Evolutionary conservation across 164 flowering plant species (phyloP).

Genomic region (Umbilicus rupestris): DNA sequence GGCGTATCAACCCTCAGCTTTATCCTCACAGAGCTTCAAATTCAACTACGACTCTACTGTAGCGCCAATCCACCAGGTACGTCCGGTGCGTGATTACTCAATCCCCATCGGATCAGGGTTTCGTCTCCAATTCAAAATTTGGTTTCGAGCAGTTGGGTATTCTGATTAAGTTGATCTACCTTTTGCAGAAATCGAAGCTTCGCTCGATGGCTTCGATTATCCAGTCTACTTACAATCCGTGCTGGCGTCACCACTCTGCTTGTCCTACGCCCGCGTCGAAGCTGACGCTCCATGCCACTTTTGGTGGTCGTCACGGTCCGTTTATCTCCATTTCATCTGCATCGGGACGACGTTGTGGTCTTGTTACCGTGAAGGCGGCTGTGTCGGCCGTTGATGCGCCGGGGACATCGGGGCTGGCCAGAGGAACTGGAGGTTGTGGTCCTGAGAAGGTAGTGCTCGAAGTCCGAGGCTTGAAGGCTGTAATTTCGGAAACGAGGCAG

Average conservation of each 20-base stretch:
- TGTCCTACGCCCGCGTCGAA: neutral
- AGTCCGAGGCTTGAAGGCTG: constrained; percentile 71
- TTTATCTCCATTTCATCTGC: neutral
- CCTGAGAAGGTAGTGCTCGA: constrained; percentile 26
- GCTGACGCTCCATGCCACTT: neutral
- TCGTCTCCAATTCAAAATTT: too few relatives aligned
- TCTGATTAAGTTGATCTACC: too few relatives aligned
- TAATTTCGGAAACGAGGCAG: constrained; percentile 47
- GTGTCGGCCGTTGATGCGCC: neutral
- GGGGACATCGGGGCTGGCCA: neutral
- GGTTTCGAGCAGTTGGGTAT: too few relatives aligned
- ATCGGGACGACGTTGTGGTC: neutral
- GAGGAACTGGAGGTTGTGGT: neutral
- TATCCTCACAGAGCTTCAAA: too few relatives aligned
- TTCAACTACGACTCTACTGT: too few relatives aligned
- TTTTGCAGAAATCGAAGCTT: too few relatives aligned
- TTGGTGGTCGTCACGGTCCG: neutral
- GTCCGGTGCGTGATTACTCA: too few relatives aligned
- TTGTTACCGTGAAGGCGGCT: neutral
- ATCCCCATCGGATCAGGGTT: too few relatives aligned
- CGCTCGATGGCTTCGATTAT: neutral
- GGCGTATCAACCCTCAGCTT: too few relatives aligned
- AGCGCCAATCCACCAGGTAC: too few relatives aligned
- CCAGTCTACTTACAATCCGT: neutral
- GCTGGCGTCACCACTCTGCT: neutral